phyloP scores from a whole-genome alignment of 208 protist species.

The Acanthamoeba quina region DNA sequence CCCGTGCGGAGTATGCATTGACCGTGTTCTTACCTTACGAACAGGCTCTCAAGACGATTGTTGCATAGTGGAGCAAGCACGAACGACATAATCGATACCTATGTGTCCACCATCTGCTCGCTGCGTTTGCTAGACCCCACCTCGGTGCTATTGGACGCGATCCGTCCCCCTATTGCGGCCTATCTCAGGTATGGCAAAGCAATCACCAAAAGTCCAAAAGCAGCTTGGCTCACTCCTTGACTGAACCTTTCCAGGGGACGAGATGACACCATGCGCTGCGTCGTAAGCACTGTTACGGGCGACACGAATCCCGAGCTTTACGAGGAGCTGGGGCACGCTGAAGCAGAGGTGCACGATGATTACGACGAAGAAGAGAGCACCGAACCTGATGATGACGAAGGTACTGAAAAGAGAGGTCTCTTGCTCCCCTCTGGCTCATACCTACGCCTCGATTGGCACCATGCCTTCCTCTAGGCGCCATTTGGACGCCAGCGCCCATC shows the following conservation, averaged over 20 bases:
- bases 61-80: slow-evolving; percentile 65
- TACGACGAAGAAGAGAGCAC: slow-evolving; percentile 29
- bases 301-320: slow-evolving; percentile 63
- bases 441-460: neutral
- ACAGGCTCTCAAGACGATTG: neutral
- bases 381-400: slow-evolving; percentile 33
- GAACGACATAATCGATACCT: slow-evolving; percentile 48
- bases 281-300: slow-evolving; percentile 11
- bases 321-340: slow-evolving; percentile 58
- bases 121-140: slow-evolving; percentile 50
- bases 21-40: neutral
- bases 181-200: slow-evolving; percentile 46
- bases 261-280: slow-evolving; percentile 54
- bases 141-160: neutral
- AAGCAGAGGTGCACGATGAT: slow-evolving; percentile 15
- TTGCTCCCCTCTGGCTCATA: neutral
- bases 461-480: neutral
- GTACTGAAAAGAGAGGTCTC: neutral
- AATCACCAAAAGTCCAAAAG: neutral
- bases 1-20: neutral
- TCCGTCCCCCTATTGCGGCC: slow-evolving; percentile 9
- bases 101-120: slow-evolving; percentile 40
- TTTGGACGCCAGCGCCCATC: slow-evolving; percentile 39
- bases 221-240: neutral
- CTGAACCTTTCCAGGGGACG: neutral